Evolutionary conservation across 192 early-diverging fungal species (phyloP).

Genomic region (Coemansia sp.): DNA sequence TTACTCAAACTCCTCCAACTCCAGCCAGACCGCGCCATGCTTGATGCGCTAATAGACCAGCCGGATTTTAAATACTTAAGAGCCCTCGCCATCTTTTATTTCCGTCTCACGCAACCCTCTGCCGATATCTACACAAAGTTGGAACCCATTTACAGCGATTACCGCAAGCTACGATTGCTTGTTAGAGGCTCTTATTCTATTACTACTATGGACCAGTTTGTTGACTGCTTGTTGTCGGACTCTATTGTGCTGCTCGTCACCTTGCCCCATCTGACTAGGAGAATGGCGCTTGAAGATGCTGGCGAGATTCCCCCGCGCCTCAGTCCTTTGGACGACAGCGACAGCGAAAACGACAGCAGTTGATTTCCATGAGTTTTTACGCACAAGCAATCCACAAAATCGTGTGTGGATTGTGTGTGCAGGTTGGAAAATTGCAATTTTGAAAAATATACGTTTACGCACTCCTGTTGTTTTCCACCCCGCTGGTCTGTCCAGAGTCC

Average conservation of each 20-base stretch:
- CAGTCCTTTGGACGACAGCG: constrained; percentile 62
- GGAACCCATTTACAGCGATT: constrained; percentile 83
- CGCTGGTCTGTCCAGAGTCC: too few species aligned
- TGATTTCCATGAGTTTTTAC: too few species aligned
- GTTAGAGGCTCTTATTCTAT: constrained; percentile 43
- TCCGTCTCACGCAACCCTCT: constrained; percentile 71
- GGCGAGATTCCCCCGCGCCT: constrained; percentile 77
- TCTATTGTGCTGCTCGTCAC: constrained; percentile 86
- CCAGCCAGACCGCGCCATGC: constrained; percentile 85
- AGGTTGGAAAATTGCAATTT: too few species aligned
- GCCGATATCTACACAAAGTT: constrained; percentile 78
- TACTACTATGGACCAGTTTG: constrained; percentile 85
- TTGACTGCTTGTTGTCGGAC: constrained; percentile 80
- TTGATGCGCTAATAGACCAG: constrained; percentile 75
- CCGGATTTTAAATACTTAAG: constrained; percentile 87
- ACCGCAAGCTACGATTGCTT: constrained; percentile 68
- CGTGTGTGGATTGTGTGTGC: too few species aligned
- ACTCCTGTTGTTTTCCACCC: too few species aligned
- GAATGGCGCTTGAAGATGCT: constrained; percentile 77
- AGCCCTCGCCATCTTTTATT: constrained; percentile 85
- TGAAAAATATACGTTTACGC: too few species aligned
- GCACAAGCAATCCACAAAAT: too few species aligned
- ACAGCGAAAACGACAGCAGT: not conserved
- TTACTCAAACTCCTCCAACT: constrained; percentile 86
- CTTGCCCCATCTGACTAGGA: constrained; percentile 77